A percentile compares a stretch with the other conserved stretches of the same genome.
These are phyloP conservation scores for Rosa chinensis DNA, from an alignment of 306 rosid species.

Conservation along the genomic window DNA sequence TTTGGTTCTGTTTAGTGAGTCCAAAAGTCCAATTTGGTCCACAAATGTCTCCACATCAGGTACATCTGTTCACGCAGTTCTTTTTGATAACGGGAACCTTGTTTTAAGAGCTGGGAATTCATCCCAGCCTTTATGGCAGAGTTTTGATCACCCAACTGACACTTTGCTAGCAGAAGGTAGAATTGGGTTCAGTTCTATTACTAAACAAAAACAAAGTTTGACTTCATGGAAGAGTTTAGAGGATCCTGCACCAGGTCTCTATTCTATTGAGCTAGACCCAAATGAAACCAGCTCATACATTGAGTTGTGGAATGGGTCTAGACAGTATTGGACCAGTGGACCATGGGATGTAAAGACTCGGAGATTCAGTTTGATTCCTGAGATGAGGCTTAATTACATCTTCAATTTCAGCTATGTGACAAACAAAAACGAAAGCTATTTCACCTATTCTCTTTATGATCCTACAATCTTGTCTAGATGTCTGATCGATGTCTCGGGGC, in stretches of 20 bases:
- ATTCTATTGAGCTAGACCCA: conserved; percentile 30
- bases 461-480: conserved; percentile 6
- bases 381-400: conserved; percentile 30
- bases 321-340: conserved; percentile 29
- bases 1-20: conserved; percentile 33
- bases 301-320: conserved; percentile 23
- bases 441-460: conserved; percentile 21
- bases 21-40: conserved; percentile 29
- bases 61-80: conserved; percentile 13
- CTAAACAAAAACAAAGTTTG: conserved; percentile 8
- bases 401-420: conserved; percentile 27
- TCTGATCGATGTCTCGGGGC: conserved; percentile 35
- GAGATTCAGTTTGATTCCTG: conserved; percentile 29
- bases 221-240: conserved; percentile 39
- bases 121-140: conserved; percentile 32
- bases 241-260: conserved; percentile 37
- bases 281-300: conserved; percentile 22
- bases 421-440: conserved; percentile 28
- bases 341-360: conserved; percentile 10
- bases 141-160: conserved; percentile 40
- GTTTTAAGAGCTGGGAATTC: conserved; percentile 23
- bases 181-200: conserved; percentile 26
- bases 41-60: conserved; percentile 14
- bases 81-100: conserved; percentile 33
- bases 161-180: conserved; percentile 37